Evolutionary conservation across 2,329 filamentous ascomycete species (phyloP).

Genomic region (Bipolaris oryzae): DNA sequence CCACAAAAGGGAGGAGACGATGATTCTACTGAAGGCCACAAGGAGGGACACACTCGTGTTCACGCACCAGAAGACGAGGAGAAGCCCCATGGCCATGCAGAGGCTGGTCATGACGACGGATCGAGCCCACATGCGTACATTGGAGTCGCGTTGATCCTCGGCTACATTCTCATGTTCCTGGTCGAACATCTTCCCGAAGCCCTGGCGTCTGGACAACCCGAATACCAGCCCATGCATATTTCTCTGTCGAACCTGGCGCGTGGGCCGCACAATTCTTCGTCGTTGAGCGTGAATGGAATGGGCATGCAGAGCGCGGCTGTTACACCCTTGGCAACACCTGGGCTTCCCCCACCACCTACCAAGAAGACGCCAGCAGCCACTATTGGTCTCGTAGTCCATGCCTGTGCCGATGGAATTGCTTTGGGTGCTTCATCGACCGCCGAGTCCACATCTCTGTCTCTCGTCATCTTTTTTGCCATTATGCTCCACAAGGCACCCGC

Average conservation of each 20-base stretch:
- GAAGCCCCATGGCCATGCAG: constrained; percentile 53
- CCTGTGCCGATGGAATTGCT: constrained; percentile 92
- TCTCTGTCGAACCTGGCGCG: constrained; percentile 80
- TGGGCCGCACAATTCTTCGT: constrained; percentile 51
- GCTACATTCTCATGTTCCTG: constrained; percentile 96
- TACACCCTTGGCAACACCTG: constrained; percentile 40
- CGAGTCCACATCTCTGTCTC: constrained; percentile 70
- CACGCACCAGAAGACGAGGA: constrained; percentile 43
- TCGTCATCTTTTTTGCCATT: constrained; percentile 94
- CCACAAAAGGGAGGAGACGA: constrained; percentile 47
- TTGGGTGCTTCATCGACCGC: constrained; percentile 78
- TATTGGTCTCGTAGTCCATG: constrained; percentile 92
- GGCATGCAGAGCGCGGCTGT: constrained; percentile 32
- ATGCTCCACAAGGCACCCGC: constrained; percentile 98
- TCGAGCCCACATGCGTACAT: constrained; percentile 72
- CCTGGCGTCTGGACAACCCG: constrained; percentile 59
- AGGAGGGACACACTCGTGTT: constrained; percentile 46
- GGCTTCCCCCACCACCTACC: constrained; percentile 41
- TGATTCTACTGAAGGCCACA: constrained; percentile 47
- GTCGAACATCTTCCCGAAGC: constrained; percentile 66
- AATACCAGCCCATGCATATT: constrained; percentile 78
- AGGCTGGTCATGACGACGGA: constrained; percentile 50
- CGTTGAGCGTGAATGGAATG: constrained; percentile 43
- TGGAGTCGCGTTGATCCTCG: constrained; percentile 82
- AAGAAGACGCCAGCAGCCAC: constrained; percentile 62